These are phyloP conservation scores for Cyberlindnera mycetangii DNA, from an alignment of 805 yeast genomes.

Conservation along the genomic window DNA sequence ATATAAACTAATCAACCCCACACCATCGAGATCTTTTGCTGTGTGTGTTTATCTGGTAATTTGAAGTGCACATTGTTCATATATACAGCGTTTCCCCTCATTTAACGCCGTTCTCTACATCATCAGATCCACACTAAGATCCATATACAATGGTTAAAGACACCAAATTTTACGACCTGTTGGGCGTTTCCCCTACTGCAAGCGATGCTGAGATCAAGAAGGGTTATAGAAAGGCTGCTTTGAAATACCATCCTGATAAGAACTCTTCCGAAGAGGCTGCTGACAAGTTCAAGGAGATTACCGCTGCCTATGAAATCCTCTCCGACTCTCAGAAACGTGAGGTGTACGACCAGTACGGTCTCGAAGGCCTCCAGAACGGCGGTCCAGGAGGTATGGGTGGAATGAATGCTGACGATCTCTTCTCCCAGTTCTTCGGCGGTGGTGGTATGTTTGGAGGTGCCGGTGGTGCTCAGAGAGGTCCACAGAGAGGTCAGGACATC, in stretches of 20 bases:
- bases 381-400: constrained; percentile 71
- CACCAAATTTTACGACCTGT: constrained; percentile 68
- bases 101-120: not conserved
- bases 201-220: constrained; percentile 71
- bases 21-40: not conserved
- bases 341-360: constrained; percentile 85
- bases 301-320: constrained; percentile 85
- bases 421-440: constrained; percentile 84
- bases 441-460: constrained; percentile 53
- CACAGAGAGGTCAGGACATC: constrained; percentile 86
- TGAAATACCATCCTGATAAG: constrained; percentile 83
- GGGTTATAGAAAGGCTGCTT: constrained; percentile 78
- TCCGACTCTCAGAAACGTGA: constrained; percentile 88
- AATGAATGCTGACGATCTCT: constrained; percentile 69
- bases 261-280: constrained; percentile 87
- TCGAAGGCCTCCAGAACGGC: constrained; percentile 83
- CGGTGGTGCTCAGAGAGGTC: constrained; percentile 72
- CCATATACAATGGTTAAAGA: constrained; percentile 65
- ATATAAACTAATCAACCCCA: not conserved
- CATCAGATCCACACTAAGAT: not conserved
- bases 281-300: constrained; percentile 89
- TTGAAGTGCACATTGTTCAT: not conserved
- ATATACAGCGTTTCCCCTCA: not conserved
- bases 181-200: constrained; percentile 72
- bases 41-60: too few relatives aligned